Percentiles rank a stretch among this genome's conserved stretches.
These are phyloP conservation scores for Pilaira anomala DNA, from an alignment of 192 early-diverging fungal species.

Conservation along the genomic window DNA sequence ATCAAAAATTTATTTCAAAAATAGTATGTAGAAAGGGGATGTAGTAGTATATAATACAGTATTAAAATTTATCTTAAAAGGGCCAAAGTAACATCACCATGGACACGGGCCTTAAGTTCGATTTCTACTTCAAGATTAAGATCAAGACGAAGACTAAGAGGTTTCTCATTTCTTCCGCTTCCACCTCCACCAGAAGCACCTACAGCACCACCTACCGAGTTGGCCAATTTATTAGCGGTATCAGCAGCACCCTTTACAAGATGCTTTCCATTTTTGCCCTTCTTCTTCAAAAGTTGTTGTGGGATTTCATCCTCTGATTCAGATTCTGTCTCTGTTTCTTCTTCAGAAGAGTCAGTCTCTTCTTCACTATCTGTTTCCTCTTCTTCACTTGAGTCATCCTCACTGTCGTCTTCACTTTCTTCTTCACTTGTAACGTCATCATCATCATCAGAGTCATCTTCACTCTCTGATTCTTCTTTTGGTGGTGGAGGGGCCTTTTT, in stretches of 20 bases:
- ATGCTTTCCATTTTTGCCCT: constrained; percentile 1
- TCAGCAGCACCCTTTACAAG: constrained; percentile 2
- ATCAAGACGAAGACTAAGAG: constrained; percentile 16
- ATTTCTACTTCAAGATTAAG: constrained; percentile 24
- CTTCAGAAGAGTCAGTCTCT: not conserved
- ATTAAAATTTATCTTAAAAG: constrained; percentile 14
- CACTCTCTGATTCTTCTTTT: not conserved
- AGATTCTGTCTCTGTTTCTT: not conserved
- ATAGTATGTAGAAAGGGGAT: too few relatives aligned
- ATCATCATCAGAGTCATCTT: not conserved
- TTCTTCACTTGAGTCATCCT: not conserved
- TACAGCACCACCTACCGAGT: constrained; percentile 9
- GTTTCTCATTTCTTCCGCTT: not conserved
- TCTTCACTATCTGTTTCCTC: not conserved
- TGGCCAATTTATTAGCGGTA: constrained; percentile 17
- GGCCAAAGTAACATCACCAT: constrained; percentile 28
- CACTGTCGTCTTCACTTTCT: not conserved
- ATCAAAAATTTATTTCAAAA: too few relatives aligned
- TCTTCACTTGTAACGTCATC: not conserved
- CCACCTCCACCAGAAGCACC: not conserved
- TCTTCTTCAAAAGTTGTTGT: not conserved
- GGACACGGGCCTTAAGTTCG: constrained; percentile 21
- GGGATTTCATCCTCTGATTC: constrained; percentile 4
- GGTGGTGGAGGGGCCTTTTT: not conserved
- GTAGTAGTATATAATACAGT: too few relatives aligned